Conservation (phyloP, 2,329 filamentous ascomycete species). For the Apiospora kogelbergensis region DNA sequence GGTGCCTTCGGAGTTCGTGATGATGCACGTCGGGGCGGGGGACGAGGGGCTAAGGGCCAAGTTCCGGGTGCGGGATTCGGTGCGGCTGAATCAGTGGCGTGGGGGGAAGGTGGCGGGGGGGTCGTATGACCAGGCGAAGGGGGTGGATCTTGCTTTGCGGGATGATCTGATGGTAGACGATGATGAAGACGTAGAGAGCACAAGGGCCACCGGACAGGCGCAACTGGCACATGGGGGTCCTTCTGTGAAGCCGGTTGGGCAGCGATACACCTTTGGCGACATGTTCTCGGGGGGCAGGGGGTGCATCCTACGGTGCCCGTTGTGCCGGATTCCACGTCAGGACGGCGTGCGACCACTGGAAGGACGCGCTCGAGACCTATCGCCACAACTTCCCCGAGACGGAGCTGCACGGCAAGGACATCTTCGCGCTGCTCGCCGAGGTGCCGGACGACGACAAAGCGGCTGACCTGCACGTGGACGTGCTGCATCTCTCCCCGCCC, state of each 20-base stretch:
- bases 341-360: constrained; percentile 65
- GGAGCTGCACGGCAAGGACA: constrained; percentile 46
- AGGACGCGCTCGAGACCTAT: constrained; percentile 58
- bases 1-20: constrained; percentile 23
- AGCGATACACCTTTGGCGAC: constrained; percentile 59
- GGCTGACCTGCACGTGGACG: constrained; percentile 52
- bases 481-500: constrained; percentile 74
- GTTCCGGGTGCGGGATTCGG: constrained; percentile 26
- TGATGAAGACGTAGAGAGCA: background rate
- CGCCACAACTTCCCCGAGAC: constrained; percentile 55
- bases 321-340: constrained; percentile 53
- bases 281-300: constrained; percentile 64
- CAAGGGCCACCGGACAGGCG: background rate
- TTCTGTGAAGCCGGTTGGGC: constrained; percentile 22
- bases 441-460: constrained; percentile 12
- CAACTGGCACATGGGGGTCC: constrained; percentile 12
- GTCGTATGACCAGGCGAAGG: constrained; percentile 19
- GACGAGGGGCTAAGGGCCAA: constrained; percentile 29
- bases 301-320: constrained; percentile 54
- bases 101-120: constrained; percentile 28
- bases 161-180: constrained; percentile 12
- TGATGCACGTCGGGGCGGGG: constrained; percentile 26
- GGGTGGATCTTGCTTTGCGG: constrained; percentile 18
- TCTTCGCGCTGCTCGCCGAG: constrained; percentile 48
- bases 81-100: constrained; percentile 24